Evolutionary conservation across 805 yeast species (phyloP).

Genomic region (Schizosaccharomyces cryophilus): DNA sequence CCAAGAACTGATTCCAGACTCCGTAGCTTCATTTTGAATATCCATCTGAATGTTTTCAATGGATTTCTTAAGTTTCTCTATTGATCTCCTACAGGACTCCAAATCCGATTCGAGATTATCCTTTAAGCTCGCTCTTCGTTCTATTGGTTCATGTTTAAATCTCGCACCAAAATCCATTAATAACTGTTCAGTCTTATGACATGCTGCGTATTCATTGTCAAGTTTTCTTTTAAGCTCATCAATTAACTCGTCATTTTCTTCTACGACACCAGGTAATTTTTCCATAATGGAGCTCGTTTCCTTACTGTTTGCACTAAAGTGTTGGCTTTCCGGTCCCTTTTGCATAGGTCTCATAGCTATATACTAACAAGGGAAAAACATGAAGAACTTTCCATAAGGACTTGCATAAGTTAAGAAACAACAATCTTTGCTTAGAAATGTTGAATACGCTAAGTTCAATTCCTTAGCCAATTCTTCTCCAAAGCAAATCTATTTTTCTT

Average conservation of each 20-base stretch:
- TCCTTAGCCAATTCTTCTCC: no score
- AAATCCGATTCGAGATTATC: conserved; percentile 11
- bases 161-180: conserved; percentile 12
- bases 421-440: no score
- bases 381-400: neutral
- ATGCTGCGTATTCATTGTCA: conserved; percentile 16
- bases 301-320: neutral
- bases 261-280: neutral
- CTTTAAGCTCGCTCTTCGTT: neutral
- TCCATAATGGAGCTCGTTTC: neutral
- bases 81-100: conserved; percentile 12
- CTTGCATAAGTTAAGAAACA: neutral
- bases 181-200: conserved; percentile 17
- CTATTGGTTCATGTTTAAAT: conserved; percentile 2
- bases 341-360: neutral
- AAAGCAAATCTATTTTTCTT: no score
- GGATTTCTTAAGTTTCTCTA: conserved; percentile 9
- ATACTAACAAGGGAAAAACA: neutral
- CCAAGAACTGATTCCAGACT: no score
- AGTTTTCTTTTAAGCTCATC: conserved; percentile 8
- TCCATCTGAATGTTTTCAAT: conserved; percentile 5
- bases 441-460: no score
- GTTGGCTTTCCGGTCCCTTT: neutral
- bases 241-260: neutral
- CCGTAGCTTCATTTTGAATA: no score